Evolutionary conservation across 208 protist genomes (phyloP), one percentile per base, ranked within the genome.

Genomic region (Crithidia bombi): DNA sequence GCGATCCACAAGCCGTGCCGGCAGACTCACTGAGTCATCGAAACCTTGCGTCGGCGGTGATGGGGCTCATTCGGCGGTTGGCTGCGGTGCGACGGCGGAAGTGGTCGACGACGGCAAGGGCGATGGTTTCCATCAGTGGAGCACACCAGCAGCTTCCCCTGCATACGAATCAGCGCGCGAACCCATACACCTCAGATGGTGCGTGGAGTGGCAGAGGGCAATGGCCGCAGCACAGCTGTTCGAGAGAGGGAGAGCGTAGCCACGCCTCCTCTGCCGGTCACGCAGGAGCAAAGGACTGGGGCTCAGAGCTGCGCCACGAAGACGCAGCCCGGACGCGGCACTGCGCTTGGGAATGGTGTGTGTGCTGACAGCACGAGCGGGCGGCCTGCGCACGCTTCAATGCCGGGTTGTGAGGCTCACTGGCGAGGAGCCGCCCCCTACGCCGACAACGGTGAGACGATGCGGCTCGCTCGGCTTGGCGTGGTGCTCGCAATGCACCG

Each of bases 1-100:
- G 51, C 83, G 59, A 94, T 78, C 14, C 64, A 76, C 26, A 72
- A 83, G 43, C 58, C 73, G 19, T 80, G 91, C 28, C 84, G 81
- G 12, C 59, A 75, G 19, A 70, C 73, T 14, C 14, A 15, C 73
- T 89, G 33, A 67, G 87, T n/a, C 59, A 78, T 38, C 73, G 81
- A n/a, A n/a, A n/a, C 46, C 87, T 95, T 65, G 74, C 38, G 14
- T 15, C 10, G 10, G 38, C 38, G 38, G 38, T 14, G 38, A 6
- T 41, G 38, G 38, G 14, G 38, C 38, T 41, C 10, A 14, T 41
- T 6, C 38, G 38, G 6, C 38, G 38, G 10, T 15, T 41, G 38
- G 38, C 38, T 6, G 10, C 6, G 10, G 38, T 14, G 14, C 6
- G 38, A 41, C 38, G 14, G 6, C 14, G 38, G 38, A 41, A 41